These are phyloP conservation scores for Calonectria hawksworthii DNA, from an alignment of 2,329 filamentous ascomycete genomes.

Conservation along the genomic window DNA sequence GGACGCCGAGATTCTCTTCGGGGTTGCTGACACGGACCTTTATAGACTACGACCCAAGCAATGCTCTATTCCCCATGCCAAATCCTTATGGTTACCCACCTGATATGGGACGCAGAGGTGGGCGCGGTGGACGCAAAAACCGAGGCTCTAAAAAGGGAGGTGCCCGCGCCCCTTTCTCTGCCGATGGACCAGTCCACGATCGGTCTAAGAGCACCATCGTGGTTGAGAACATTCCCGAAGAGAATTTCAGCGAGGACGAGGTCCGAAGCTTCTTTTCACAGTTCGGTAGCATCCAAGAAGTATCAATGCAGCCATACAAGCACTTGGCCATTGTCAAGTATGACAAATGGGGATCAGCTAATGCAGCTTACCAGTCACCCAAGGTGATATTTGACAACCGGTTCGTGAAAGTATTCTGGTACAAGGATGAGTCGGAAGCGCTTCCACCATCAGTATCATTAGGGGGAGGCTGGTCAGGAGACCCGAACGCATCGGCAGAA, in stretches of 20 bases:
- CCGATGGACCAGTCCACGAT: slow-evolving; percentile 74
- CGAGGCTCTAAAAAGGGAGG: slow-evolving; percentile 48
- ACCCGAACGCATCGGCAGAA: slow-evolving; percentile 33
- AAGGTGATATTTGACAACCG: slow-evolving; percentile 88
- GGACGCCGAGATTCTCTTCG: not conserved
- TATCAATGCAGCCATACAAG: slow-evolving; percentile 77
- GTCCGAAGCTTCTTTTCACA: slow-evolving; percentile 79
- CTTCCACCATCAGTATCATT: slow-evolving; percentile 44
- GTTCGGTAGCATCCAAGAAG: slow-evolving; percentile 76
- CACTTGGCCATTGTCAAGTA: slow-evolving; percentile 79
- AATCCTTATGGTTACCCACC: slow-evolving; percentile 38
- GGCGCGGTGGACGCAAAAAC: slow-evolving; percentile 54
- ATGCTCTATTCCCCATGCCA: slow-evolving; percentile 44
- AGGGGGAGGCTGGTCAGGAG: slow-evolving; percentile 45
- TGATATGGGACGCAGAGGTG: slow-evolving; percentile 44
- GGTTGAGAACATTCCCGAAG: slow-evolving; percentile 82
- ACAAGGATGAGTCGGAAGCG: slow-evolving; percentile 66
- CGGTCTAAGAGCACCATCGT: slow-evolving; percentile 77
- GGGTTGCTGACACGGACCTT: slow-evolving; percentile 27
- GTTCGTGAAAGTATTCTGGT: slow-evolving; percentile 89
- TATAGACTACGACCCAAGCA: slow-evolving; percentile 52
- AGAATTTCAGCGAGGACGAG: slow-evolving; percentile 74
- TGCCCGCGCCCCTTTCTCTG: slow-evolving; percentile 72
- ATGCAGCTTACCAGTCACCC: slow-evolving; percentile 80
- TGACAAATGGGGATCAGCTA: slow-evolving; percentile 74